phyloP scores from a whole-genome alignment of 2,329 filamentous ascomycete genomes.

The Neurospora sp. region DNA sequence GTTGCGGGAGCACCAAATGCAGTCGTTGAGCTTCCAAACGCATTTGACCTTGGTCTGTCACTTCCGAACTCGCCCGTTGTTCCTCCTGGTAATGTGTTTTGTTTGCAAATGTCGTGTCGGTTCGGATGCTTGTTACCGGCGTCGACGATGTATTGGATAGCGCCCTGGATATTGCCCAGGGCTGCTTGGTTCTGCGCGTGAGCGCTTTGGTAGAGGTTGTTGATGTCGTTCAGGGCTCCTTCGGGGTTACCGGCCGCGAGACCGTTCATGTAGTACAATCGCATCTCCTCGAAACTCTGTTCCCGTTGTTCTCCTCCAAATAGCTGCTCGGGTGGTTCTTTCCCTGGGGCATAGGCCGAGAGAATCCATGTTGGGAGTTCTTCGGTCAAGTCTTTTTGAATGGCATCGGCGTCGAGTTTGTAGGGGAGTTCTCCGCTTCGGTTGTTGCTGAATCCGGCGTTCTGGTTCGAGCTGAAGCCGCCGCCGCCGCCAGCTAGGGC shows the following conservation, averaged over 20 bases:
- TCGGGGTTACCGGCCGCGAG: conserved; percentile 50
- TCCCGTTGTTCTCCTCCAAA: conserved; percentile 74
- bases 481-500: conserved; percentile 15
- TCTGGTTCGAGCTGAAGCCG: not conserved
- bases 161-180: conserved; percentile 59
- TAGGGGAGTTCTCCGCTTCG: conserved; percentile 27
- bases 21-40: conserved; percentile 23
- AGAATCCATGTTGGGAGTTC: conserved; percentile 78
- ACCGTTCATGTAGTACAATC: conserved; percentile 59
- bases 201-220: conserved; percentile 52
- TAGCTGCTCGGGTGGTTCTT: conserved; percentile 68
- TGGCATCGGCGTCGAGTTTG: conserved; percentile 45
- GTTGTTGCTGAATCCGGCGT: conserved; percentile 1
- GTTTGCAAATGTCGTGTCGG: conserved; percentile 52
- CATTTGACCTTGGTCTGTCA: conserved; percentile 23
- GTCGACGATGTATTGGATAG: conserved; percentile 58
- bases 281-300: conserved; percentile 81
- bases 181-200: conserved; percentile 64
- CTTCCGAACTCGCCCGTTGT: conserved; percentile 36
- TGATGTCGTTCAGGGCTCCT: conserved; percentile 49
- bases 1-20: conserved; percentile 35
- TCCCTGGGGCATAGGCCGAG: conserved; percentile 74
- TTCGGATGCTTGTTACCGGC: conserved; percentile 66
- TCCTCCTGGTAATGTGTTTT: conserved; percentile 30
- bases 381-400: conserved; percentile 56